Evolutionary conservation across 768 basidiomycete species (phyloP), one percentile per base, ranked within the genome.

Genomic region (Saitozyma sp.): DNA sequence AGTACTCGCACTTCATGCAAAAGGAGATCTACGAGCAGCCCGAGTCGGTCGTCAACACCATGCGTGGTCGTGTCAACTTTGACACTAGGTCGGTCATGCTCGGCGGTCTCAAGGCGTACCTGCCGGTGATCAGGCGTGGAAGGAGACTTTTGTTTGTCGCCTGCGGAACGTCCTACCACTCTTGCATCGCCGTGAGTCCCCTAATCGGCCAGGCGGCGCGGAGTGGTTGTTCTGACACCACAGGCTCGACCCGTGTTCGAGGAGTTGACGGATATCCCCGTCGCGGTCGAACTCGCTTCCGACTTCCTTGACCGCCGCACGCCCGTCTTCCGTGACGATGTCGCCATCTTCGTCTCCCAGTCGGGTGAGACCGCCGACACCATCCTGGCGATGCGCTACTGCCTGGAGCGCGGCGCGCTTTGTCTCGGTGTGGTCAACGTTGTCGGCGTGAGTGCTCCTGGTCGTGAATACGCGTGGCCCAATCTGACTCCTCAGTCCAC

Each of bases 31-130:
- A 92, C 83, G 80, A 97, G 78, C 95, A 98, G 80, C 95, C 96
- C 55, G 96, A 99, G 77, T 95, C 92, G 37, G 96, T 98, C 66
- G 92, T 98, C 82, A 99, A 99, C 85, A 99, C 96, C 55, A 99
- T 99, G 96, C 90, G 96, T 86, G 96, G 96, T 64, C 92, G 96
- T 71, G 90, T 99, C 83, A 98, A 96, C 85, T 99, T 99, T 71
- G 96, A 98, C 77, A 87, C 84, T 57, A 86, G 91, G 81, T 85
- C 84, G 67, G 90, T 99, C 77, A 97, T 89, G 10, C 88, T 99
- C 49, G 96, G 96, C 77, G 96, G 96, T 45, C 84, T 99, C 64
- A 91, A 93, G 64, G 89, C 89, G 16, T 98, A 98, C 80, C 86
- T 99, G 63, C 90, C 89, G 45, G 94, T 96, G 77, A 98, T 99